Base-by-base conservation (phyloP, 176 grass and related monocot species). In the Oryza longistaminata region DNA sequence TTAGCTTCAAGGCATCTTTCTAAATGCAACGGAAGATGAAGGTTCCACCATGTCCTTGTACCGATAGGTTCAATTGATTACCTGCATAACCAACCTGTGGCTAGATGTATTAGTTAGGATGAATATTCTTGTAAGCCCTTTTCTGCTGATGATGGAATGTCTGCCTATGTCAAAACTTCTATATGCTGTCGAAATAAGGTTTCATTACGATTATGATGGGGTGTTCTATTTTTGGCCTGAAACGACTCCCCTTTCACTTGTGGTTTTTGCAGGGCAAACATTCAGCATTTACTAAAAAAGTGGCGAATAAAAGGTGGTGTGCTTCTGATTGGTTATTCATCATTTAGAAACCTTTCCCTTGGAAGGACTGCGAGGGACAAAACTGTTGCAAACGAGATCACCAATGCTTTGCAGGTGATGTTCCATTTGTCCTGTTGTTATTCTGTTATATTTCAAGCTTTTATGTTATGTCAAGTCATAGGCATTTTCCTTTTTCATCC, bases 261-360 rank as follows among this genome's bases (percentile, higher is more conserved):
- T 90, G 26, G 45, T 74, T 83, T 83, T 83, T 29, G 70, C 78
- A 98, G 96, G 83, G 88, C 88, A 29, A 98, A 91, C 80, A 96
- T 91, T 81, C 80, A 83, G 19, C 50, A 84, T 92, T 92, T 98
- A 86, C 88, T 98, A 62, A 83, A 79, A 22, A 98, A 94, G 87
- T 98, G 96, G 96, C 83, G 52, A 85, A 68, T 73, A 52, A 98
- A 96, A 74, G 96, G 96, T 68, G 96, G 96, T 84, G 88, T 95
- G 48, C 81, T 98, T 92, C 85, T 98, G 29, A 96, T 98, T 81
- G 93, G 96, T 74, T 98, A 98, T 94, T 94, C 94, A 48, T 85
- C 91, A 73, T 98, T 98, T 69, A 92, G 96, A 87, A 98, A 49
- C 66, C 90, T 98, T 80, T 95, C 90, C 37, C 91, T 95, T 86